Conservation (phyloP, 1,284 basidiomycete genomes). For the Dichomitus squalens region DNA sequence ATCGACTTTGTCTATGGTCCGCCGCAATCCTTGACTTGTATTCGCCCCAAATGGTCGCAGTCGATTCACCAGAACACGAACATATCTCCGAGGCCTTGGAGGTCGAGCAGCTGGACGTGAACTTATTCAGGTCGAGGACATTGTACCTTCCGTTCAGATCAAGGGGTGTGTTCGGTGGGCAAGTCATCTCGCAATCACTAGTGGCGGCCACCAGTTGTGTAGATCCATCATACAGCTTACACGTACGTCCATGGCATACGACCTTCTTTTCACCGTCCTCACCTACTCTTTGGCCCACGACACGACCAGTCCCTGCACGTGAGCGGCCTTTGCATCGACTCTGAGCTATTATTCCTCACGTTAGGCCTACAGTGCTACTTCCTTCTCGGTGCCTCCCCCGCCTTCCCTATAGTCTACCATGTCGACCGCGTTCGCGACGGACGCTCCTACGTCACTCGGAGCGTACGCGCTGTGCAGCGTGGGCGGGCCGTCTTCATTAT, state of each 20-base stretch:
- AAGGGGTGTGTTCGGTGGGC: conserved; percentile 88
- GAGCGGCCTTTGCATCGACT: conserved; percentile 26
- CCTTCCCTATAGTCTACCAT: conserved; percentile 81
- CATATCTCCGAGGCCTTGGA: conserved; percentile 73
- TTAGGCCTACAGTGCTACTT: conserved; percentile 71
- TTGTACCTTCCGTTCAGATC: conserved; percentile 68
- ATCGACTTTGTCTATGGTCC: no score
- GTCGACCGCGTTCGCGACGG: conserved; percentile 88
- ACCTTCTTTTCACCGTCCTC: background rate
- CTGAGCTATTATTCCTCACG: background rate
- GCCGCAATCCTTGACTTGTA: no score
- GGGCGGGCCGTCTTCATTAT: conserved; percentile 82
- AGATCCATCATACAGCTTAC: conserved; percentile 64
- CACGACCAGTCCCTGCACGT: conserved; percentile 79
- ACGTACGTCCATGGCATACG: no score
- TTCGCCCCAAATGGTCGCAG: background rate
- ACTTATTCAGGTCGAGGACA: conserved; percentile 74
- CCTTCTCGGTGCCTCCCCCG: conserved; percentile 74
- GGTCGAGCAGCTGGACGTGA: conserved; percentile 78
- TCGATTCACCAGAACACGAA: conserved; percentile 29
- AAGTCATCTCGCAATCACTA: conserved; percentile 88
- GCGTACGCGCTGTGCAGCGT: conserved; percentile 78
- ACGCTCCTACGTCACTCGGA: conserved; percentile 70
- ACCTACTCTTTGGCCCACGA: background rate
- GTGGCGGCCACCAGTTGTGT: conserved; percentile 81